These are phyloP conservation scores for Phlyctochytrium arcticum DNA, from an alignment of 192 early-diverging fungal genomes.

Conservation along the genomic window DNA sequence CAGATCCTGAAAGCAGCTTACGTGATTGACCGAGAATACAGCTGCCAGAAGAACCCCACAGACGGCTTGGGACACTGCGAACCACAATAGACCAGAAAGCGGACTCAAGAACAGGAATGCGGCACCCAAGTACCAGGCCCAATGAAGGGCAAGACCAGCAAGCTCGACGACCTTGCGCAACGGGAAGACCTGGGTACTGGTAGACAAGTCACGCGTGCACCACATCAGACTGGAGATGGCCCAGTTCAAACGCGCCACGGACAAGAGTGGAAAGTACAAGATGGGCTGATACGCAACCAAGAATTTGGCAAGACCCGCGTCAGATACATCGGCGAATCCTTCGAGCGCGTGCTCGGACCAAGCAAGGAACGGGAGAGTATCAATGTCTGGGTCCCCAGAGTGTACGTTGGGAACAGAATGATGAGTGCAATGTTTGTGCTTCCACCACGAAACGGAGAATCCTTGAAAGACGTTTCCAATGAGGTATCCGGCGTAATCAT, in stretches of 20 bases:
- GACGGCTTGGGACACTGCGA: conserved; percentile 58
- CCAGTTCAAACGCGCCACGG: conserved; percentile 75
- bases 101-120: conserved; percentile 42
- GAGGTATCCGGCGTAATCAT: conserved; percentile 63
- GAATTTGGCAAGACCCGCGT: conserved; percentile 53
- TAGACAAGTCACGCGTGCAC: conserved; percentile 23
- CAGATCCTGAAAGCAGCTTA: conserved; percentile 8
- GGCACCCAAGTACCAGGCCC: conserved; percentile 60
- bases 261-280: conserved; percentile 68
- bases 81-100: conserved; percentile 52
- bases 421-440: conserved; percentile 86
- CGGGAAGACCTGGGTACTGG: conserved; percentile 40
- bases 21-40: conserved; percentile 78
- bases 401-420: conserved; percentile 78
- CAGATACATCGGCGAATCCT: conserved; percentile 42
- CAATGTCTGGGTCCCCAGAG: conserved; percentile 77
- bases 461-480: conserved; percentile 74
- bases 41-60: conserved; percentile 69
- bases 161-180: conserved; percentile 45
- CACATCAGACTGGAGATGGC: conserved; percentile 60
- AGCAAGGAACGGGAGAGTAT: conserved; percentile 74
- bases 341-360: conserved; percentile 66
- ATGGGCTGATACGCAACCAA: conserved; percentile 54
- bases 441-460: conserved; percentile 79
- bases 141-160: conserved; percentile 58